phyloP scores from a whole-genome alignment of 352 stramenopile genomes.

The Phytopythium boreale region DNA sequence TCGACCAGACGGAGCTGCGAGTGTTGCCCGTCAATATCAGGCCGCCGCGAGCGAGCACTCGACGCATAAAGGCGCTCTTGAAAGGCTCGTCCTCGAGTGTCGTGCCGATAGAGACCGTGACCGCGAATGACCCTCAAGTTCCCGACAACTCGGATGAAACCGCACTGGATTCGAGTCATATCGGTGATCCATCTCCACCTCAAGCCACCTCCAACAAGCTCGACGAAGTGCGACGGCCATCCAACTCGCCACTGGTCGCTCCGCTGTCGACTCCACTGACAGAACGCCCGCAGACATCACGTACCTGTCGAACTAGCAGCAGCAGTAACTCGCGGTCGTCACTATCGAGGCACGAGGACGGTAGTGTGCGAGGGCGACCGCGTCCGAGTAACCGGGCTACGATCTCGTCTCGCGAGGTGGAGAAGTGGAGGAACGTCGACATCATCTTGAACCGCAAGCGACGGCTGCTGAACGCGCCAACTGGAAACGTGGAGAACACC shows the following conservation, averaged over 20 bases:
- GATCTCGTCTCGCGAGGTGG: slow-evolving; percentile 37
- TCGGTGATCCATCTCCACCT: background rate
- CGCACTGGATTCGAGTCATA: background rate
- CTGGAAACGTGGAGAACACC: slow-evolving; percentile 34
- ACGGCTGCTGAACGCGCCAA: slow-evolving; percentile 32
- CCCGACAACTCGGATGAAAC: background rate
- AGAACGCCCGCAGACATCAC: background rate
- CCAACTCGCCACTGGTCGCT: background rate
- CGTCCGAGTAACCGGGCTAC: background rate
- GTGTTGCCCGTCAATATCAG: slow-evolving; percentile 5
- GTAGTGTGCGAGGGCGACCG: background rate
- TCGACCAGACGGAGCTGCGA: slow-evolving; percentile 13
- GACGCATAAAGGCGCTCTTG: background rate
- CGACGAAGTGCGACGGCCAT: background rate
- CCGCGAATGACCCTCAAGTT: background rate
- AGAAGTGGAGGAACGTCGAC: slow-evolving; percentile 62
- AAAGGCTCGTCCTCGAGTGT: slow-evolving; percentile 1
- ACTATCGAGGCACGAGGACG: background rate
- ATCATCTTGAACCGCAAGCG: slow-evolving; percentile 52
- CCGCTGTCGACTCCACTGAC: background rate
- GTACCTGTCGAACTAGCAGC: background rate
- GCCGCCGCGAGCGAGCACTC: background rate
- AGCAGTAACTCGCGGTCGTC: background rate
- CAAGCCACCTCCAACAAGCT: background rate
- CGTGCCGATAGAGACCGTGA: background rate